These are phyloP conservation scores for Escovopsis sp. DNA, from an alignment of 2,329 filamentous ascomycete species.

Conservation along the genomic window DNA sequence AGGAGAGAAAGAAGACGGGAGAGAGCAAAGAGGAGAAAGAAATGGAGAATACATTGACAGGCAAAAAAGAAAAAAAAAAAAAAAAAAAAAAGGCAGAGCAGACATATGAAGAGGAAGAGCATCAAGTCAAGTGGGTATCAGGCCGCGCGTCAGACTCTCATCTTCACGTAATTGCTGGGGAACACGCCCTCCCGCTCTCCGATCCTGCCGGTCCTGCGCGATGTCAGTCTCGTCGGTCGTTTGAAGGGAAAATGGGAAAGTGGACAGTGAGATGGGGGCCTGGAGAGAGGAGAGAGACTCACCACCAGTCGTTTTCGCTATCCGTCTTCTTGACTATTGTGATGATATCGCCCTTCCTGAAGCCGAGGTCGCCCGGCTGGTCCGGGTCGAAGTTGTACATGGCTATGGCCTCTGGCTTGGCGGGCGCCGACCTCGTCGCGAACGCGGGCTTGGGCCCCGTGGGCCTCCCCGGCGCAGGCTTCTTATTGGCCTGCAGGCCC, in stretches of 20 bases:
- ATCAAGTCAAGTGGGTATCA: slow-evolving; percentile 4
- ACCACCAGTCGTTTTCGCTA: slow-evolving; percentile 92
- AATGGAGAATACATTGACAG: no score
- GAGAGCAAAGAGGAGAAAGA: no score
- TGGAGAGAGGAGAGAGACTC: no score
- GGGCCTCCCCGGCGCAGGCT: slow-evolving; percentile 56
- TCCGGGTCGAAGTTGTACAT: slow-evolving; percentile 91
- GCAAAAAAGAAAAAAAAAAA: not conserved
- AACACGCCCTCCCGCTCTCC: slow-evolving; percentile 82
- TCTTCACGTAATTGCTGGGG: slow-evolving; percentile 65
- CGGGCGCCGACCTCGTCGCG: slow-evolving; percentile 35
- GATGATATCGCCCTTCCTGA: slow-evolving; percentile 95
- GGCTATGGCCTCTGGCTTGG: slow-evolving; percentile 66
- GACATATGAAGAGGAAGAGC: not conserved
- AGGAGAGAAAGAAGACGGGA: no score
- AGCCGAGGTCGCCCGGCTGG: slow-evolving; percentile 80
- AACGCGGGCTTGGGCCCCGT: slow-evolving; percentile 85
- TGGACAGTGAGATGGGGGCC: no score
- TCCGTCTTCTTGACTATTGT: slow-evolving; percentile 91
- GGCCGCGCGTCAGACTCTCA: slow-evolving; percentile 32
- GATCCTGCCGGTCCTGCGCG: slow-evolving; percentile 66
- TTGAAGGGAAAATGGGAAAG: not conserved
- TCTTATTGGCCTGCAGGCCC: slow-evolving; percentile 32
- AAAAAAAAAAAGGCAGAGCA: not conserved
- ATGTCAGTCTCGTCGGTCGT: not conserved